phyloP scores from a whole-genome alignment of 2,329 filamentous ascomycete genomes.

The Verticillium klebahnii region DNA sequence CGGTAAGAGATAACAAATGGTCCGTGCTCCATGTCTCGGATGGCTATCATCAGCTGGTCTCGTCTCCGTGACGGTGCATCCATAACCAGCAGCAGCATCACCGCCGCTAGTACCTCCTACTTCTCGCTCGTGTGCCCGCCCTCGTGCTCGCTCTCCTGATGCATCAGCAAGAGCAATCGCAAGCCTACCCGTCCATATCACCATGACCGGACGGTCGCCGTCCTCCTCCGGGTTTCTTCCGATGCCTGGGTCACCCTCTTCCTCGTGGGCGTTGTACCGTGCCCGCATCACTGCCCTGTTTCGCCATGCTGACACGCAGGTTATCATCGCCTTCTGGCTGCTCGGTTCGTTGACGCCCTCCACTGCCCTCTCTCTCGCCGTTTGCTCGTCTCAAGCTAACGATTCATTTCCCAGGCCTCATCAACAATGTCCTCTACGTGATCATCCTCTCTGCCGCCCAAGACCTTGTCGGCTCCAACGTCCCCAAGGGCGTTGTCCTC shows the following conservation, averaged over 20 bases:
- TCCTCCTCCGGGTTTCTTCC: constrained; percentile 45
- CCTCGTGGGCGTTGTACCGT: constrained; percentile 71
- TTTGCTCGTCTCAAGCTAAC: neutral
- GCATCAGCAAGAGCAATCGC: neutral
- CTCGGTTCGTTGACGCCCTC: constrained; percentile 59
- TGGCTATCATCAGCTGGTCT: neutral
- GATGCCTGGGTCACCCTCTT: constrained; percentile 51
- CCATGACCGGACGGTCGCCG: constrained; percentile 20
- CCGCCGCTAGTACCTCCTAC: too few species aligned
- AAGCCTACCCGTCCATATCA: neutral
- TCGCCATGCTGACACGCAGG: constrained; percentile 62
- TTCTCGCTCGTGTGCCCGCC: too few species aligned
- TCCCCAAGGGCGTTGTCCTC: constrained; percentile 89
- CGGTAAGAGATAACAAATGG: neutral
- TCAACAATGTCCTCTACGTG: constrained; percentile 98
- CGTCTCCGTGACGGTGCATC: neutral
- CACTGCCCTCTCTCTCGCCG: neutral
- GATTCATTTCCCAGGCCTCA: constrained; percentile 55
- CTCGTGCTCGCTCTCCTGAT: neutral
- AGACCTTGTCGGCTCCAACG: constrained; percentile 84
- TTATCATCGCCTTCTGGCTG: constrained; percentile 84
- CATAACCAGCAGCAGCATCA: too few species aligned
- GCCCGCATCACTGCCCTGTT: constrained; percentile 61
- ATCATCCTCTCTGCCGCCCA: constrained; percentile 93
- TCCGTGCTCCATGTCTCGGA: neutral